Conservation (phyloP, 805 yeast species). For the Jamesozyma lodderae region DNA sequence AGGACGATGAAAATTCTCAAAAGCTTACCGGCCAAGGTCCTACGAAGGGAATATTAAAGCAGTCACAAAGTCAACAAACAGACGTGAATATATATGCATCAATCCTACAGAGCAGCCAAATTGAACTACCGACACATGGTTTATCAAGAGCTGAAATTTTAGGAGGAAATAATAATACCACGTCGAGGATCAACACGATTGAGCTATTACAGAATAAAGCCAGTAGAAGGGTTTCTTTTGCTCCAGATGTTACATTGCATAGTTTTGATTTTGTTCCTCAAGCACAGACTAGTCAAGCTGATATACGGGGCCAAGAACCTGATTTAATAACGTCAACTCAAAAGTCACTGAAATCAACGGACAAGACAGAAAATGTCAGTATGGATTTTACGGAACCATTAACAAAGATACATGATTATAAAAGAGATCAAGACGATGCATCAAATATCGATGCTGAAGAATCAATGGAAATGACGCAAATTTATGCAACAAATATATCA, state of each 20-base stretch:
- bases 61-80: constrained; percentile 2
- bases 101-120: neutral
- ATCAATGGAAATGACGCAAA: constrained; percentile 3
- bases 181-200: constrained; percentile 20
- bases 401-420: too few species aligned
- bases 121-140: constrained; percentile 1
- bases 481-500: neutral
- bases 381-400: constrained; percentile 10
- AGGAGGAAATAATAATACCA: constrained; percentile 21
- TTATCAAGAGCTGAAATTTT: constrained; percentile 3
- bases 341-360: neutral
- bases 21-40: neutral
- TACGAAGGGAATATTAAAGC: constrained; percentile 9
- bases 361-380: neutral
- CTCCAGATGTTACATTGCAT: constrained; percentile 63
- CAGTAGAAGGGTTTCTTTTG: constrained; percentile 60
- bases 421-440: too few species aligned
- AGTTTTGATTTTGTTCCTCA: constrained; percentile 38
- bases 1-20: too few species aligned
- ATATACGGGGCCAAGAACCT: neutral
- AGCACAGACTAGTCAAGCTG: constrained; percentile 2
- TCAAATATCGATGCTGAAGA: too few species aligned
- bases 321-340: constrained; percentile 1
- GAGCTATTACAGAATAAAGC: constrained; percentile 9
- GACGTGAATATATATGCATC: neutral